Evolutionary conservation across 225 moss, liverwort and hornwort genomes (phyloP), one percentile per base, ranked within the genome.

Genomic region (Physcomitrium patens): DNA sequence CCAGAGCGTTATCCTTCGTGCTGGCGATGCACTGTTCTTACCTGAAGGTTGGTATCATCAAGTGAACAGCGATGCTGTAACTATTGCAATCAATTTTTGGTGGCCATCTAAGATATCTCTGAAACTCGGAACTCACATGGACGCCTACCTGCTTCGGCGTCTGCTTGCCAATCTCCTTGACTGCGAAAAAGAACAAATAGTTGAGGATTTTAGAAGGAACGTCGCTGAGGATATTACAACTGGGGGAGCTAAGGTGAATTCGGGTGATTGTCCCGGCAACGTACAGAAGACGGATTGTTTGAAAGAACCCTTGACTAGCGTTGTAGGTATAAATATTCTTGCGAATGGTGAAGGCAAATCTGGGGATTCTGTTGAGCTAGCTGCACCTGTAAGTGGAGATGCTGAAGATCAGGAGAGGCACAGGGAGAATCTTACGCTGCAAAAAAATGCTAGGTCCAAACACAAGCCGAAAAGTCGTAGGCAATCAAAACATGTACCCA

Each of bases 41-140:
- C 92, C 96, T 41, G 94, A 97, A 77, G 96, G 96, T 20, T 97
- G 96, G 96, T 96, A 89, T 31, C 90, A 90, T 81, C 90, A 87
- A 75, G 90, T 90, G 24, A 83, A 90, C 72, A 90, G 90, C 68
- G 83, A 83, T 78, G 75, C 54, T 16, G 73, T 87, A 49, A 90
- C 87, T 1, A 83, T 90, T 57, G 90, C 87, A 14, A 85, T 90
- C 16, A 90, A 90, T 59, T 27, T 90, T 9, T 90, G 90, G 90
- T 90, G 90, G 90, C 78, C 76, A 9, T 90, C 90, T 7, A 56
- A 68, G 1, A 42, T 81, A 17, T 81, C 85, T 12, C 60, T 65
- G 57, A 72, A 77, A 65, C 69, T 90, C 20, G 90, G 87, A 3
- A 70, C 90, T 3, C 90, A 90, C 57, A 87, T 90, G 90, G 90